Percentiles rank a stretch among this genome's conserved stretches.
phyloP scores from a whole-genome alignment of 306 rosid genomes.

The Styphnolobium japonicum region DNA sequence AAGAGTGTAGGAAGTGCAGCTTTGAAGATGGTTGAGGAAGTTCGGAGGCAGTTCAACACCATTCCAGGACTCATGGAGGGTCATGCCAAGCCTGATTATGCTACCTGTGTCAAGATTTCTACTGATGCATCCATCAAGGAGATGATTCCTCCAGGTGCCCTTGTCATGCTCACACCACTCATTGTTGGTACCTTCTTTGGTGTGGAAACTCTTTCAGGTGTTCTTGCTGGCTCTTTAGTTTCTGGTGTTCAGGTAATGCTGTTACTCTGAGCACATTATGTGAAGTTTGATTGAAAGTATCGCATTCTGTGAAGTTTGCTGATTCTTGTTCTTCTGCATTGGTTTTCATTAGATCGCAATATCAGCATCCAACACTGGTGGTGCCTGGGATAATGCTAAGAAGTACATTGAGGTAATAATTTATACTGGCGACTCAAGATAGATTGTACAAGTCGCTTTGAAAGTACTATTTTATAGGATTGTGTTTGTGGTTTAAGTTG shows the following conservation, averaged over 20 bases:
- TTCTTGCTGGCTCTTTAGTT: slow-evolving; percentile 75
- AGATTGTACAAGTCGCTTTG: not conserved
- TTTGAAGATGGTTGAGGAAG: slow-evolving; percentile 86
- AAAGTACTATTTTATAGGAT: not conserved
- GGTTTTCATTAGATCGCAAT: slow-evolving; percentile 47
- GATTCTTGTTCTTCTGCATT: slow-evolving; percentile 7
- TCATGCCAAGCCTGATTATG: slow-evolving; percentile 65
- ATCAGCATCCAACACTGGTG: slow-evolving; percentile 78
- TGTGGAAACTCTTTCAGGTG: slow-evolving; percentile 75
- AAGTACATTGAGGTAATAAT: slow-evolving; percentile 64
- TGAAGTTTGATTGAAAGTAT: not conserved
- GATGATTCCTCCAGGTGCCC: slow-evolving; percentile 89
- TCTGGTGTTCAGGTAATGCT: slow-evolving; percentile 76
- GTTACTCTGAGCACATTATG: not conserved
- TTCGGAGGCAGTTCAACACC: slow-evolving; percentile 78
- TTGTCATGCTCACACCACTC: slow-evolving; percentile 84
- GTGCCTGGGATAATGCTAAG: slow-evolving; percentile 84
- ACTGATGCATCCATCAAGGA: slow-evolving; percentile 87
- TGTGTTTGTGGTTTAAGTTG: not conserved
- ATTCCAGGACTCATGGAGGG: slow-evolving; percentile 84
- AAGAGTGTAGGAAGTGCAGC: slow-evolving; percentile 91
- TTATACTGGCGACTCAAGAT: not conserved
- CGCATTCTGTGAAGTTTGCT: not conserved
- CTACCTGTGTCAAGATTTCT: slow-evolving; percentile 79
- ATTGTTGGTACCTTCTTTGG: slow-evolving; percentile 71